These are phyloP conservation scores for Oryza officinalis DNA, from an alignment of 176 grass and related monocot species.

Conservation along the genomic window DNA sequence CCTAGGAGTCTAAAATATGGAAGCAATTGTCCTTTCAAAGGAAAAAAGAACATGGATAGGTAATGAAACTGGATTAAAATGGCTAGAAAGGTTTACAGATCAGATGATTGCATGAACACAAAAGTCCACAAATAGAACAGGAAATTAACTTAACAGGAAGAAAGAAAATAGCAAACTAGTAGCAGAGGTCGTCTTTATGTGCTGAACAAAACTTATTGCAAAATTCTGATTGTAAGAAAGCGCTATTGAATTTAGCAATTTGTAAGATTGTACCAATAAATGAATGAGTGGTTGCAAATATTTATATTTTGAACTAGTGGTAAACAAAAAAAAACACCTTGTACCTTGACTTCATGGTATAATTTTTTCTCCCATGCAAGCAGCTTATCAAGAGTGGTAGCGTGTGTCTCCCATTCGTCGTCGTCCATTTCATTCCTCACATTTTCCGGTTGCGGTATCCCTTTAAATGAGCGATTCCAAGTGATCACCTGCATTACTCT, in stretches of 20 bases:
- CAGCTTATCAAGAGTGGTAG: constrained; percentile 83
- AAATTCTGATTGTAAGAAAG: background rate
- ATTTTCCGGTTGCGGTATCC: constrained; percentile 48
- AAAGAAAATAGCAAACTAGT: too few relatives aligned
- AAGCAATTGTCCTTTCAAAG: background rate
- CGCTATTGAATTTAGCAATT: background rate
- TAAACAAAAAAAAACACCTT: background rate
- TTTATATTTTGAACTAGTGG: constrained; percentile 1
- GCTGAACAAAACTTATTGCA: background rate
- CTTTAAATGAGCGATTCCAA: constrained; percentile 90
- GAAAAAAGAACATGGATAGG: background rate
- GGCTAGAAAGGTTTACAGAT: constrained; percentile 3
- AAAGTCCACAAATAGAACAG: background rate
- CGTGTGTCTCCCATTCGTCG: constrained; percentile 79
- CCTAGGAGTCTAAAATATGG: background rate
- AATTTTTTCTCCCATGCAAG: constrained; percentile 96
- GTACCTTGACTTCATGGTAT: constrained; percentile 91
- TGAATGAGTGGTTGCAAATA: background rate
- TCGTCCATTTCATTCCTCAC: constrained; percentile 62
- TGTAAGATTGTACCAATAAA: background rate
- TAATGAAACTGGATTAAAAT: constrained; percentile 13
- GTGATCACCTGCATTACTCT: constrained; percentile 92
- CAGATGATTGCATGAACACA: background rate
- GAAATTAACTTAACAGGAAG: background rate
- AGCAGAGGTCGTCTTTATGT: too few relatives aligned